Evolutionary conservation across 495 filamentous ascomycete species (phyloP).

Genomic region (Neurospora intermedia): DNA sequence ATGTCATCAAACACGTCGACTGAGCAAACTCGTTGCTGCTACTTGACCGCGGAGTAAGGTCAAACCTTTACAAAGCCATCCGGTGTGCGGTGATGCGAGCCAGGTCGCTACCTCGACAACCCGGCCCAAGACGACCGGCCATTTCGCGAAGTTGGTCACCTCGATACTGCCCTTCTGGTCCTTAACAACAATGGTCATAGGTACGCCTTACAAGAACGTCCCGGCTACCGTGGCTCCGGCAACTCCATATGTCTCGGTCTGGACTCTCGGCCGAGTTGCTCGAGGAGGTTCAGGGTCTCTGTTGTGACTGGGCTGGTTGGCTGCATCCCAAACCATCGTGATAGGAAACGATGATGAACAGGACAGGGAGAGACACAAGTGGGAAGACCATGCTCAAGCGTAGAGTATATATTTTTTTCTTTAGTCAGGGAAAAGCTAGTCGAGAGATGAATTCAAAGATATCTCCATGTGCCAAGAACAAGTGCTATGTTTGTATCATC

Average conservation of each 20-base stretch:
- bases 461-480: neutral
- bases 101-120: too few species aligned
- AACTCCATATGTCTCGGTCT: neutral
- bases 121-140: too few species aligned
- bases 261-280: neutral
- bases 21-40: neutral
- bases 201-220: neutral
- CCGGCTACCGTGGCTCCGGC: neutral
- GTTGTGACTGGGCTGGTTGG: neutral
- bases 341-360: neutral
- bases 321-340: neutral
- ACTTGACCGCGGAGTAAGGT: neutral
- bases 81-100: too few species aligned
- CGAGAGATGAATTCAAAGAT: too few species aligned
- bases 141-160: too few species aligned
- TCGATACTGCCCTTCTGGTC: too few species aligned
- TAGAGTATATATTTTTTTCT: too few species aligned
- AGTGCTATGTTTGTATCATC: neutral
- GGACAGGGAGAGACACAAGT: neutral
- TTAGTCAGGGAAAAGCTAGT: neutral
- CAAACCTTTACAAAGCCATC: neutral
- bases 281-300: neutral
- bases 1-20: neutral
- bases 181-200: too few species aligned
- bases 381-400: too few species aligned